Conservation (phyloP, 2,329 filamentous ascomycete genomes). For the Colletotrichum noveboracense region DNA sequence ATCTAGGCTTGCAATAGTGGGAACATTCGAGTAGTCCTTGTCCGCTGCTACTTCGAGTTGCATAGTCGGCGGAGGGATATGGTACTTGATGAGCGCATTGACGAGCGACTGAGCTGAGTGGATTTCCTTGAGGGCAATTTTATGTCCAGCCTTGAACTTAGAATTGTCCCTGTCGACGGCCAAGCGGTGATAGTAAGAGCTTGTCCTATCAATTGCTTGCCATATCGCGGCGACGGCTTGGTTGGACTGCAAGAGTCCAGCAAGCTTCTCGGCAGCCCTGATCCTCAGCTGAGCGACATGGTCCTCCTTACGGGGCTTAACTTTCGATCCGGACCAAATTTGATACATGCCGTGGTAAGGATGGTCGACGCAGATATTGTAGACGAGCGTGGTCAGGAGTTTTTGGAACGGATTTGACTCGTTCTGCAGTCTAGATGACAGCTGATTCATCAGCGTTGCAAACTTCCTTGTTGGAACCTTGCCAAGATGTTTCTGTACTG, state of each 20-base stretch:
- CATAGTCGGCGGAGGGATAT: conserved; percentile 88
- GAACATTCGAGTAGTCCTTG: conserved; percentile 78
- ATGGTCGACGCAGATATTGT: conserved; percentile 88
- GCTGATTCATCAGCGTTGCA: conserved; percentile 90
- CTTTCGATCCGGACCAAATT: conserved; percentile 82
- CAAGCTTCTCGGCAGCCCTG: conserved; percentile 73
- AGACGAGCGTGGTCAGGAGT: conserved; percentile 75
- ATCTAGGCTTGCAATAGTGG: conserved; percentile 75
- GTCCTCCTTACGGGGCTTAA: conserved; percentile 73
- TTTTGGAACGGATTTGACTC: conserved; percentile 75
- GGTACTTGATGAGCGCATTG: conserved; percentile 65
- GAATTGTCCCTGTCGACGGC: conserved; percentile 69
- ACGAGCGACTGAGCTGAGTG: conserved; percentile 67
- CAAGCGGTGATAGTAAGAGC: conserved; percentile 68
- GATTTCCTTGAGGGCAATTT: conserved; percentile 69
- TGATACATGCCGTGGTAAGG: conserved; percentile 98
- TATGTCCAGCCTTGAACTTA: conserved; percentile 71
- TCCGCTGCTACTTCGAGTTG: conserved; percentile 76
- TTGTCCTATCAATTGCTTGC: conserved; percentile 75
- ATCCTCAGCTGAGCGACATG: conserved; percentile 76
- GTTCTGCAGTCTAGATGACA: conserved; percentile 88
- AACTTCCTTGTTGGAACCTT: conserved; percentile 91
- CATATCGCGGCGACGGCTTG: conserved; percentile 62
- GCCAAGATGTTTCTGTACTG: conserved; percentile 72
- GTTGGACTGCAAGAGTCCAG: conserved; percentile 62